These are phyloP conservation scores for Bonnemaisonia californica DNA, from an alignment of 31 red algal genomes.

Conservation along the genomic window DNA sequence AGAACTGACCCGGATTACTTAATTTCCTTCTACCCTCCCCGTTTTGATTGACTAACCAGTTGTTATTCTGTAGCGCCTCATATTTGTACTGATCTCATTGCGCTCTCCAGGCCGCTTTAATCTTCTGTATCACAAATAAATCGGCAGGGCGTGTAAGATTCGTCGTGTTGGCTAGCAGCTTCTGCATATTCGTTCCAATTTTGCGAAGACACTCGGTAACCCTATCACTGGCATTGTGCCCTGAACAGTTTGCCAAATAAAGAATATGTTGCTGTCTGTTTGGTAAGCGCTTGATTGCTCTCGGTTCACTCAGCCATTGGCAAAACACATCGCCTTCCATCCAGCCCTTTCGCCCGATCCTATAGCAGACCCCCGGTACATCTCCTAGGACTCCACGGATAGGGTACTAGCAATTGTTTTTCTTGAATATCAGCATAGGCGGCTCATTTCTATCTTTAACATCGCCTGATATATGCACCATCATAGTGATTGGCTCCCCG, in stretches of 20 bases:
- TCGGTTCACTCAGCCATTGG: not conserved
- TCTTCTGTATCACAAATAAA: too few relatives aligned
- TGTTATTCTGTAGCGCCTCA: too few relatives aligned
- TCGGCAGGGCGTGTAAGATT: too few relatives aligned
- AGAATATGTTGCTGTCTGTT: not conserved
- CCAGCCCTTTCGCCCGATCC: not conserved
- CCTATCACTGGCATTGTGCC: not conserved
- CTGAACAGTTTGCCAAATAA: conserved; percentile 15
- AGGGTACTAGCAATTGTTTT: not conserved
- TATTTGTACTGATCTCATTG: too few relatives aligned
- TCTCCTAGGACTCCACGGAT: conserved; percentile 11
- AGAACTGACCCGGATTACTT: too few relatives aligned
- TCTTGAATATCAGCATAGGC: conserved; percentile 17
- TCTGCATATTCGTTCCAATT: not conserved
- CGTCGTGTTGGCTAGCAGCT: too few relatives aligned
- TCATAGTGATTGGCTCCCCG: conserved; percentile 38
- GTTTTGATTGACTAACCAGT: too few relatives aligned
- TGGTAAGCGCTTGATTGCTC: not conserved
- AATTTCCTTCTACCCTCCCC: too few relatives aligned
- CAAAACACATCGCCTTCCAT: not conserved
- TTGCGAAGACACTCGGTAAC: not conserved
- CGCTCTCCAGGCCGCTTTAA: too few relatives aligned
- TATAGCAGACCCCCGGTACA: not conserved
- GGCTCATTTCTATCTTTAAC: not conserved
- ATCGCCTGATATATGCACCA: conserved; percentile 12